Percentiles rank a stretch among this genome's conserved stretches.
Evolutionary conservation across 352 stramenopile genomes (phyloP).

Genomic region (Globisporangium parvum): DNA sequence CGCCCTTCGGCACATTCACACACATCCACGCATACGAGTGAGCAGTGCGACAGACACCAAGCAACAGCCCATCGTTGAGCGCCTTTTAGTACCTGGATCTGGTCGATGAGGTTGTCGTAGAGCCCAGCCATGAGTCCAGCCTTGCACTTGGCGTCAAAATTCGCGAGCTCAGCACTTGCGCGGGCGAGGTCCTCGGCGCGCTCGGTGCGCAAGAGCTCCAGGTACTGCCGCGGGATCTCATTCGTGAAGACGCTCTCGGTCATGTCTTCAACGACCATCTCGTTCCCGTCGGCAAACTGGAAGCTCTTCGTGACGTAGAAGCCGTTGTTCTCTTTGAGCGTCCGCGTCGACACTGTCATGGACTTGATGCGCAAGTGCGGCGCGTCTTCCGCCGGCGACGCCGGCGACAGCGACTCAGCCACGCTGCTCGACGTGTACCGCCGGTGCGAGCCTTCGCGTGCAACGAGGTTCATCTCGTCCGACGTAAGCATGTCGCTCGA

Average conservation of each 20-base stretch:
- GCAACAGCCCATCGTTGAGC: background rate
- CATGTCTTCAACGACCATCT: constrained; percentile 83
- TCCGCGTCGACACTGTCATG: constrained; percentile 67
- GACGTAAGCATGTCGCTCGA: constrained; percentile 45
- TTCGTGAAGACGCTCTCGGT: constrained; percentile 76
- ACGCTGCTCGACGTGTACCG: constrained; percentile 24
- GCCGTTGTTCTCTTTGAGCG: constrained; percentile 65
- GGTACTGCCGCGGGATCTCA: constrained; percentile 69
- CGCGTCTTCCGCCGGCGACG: constrained; percentile 7
- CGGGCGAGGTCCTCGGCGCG: constrained; percentile 42
- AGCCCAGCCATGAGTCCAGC: constrained; percentile 48
- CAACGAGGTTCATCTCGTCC: constrained; percentile 55
- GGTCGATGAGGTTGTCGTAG: constrained; percentile 84
- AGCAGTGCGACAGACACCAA: background rate
- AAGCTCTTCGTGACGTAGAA: constrained; percentile 82
- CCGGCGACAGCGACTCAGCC: constrained; percentile 10
- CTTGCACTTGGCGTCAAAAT: constrained; percentile 62
- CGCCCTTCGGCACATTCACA: constrained; percentile 21
- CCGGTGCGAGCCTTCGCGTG: constrained; percentile 48
- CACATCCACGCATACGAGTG: too few species aligned
- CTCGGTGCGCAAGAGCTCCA: constrained; percentile 58
- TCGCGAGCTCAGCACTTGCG: constrained; percentile 41
- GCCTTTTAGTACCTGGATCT: constrained; percentile 41
- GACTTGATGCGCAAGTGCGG: constrained; percentile 60
- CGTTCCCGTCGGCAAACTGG: constrained; percentile 61